Evolutionary conservation across 1,284 basidiomycete genomes (phyloP).

Genomic region (Albatrellus sp.): DNA sequence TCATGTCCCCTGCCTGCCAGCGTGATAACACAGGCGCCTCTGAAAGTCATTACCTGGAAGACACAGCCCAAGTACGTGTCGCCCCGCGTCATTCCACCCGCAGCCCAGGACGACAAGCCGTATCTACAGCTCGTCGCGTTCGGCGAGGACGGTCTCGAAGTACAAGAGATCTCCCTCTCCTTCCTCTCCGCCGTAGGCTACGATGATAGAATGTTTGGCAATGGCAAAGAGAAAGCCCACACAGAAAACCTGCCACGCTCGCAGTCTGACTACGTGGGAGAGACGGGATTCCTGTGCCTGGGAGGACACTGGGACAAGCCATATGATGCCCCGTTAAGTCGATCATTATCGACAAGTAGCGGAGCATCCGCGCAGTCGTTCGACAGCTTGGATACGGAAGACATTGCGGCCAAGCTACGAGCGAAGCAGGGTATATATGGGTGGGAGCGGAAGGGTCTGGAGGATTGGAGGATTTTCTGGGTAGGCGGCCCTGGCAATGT

Average conservation of each 20-base stretch:
- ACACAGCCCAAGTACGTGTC: constrained; percentile 40
- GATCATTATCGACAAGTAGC: constrained; percentile 30
- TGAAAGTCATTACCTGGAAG: constrained; percentile 46
- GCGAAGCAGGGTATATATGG: constrained; percentile 57
- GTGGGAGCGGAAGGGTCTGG: constrained; percentile 54
- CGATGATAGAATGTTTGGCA: too few relatives aligned
- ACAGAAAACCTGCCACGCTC: constrained; percentile 35
- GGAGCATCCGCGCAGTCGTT: constrained; percentile 20
- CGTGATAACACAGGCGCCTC: constrained; percentile 32
- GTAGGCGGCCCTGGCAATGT: constrained; percentile 41
- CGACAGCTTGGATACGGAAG: constrained; percentile 40
- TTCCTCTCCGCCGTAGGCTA: constrained; percentile 14
- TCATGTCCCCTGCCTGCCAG: constrained; percentile 53
- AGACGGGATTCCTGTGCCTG: constrained; percentile 44
- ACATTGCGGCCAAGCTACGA: constrained; percentile 29
- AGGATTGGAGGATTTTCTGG: constrained; percentile 73
- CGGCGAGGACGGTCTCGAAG: constrained; percentile 56
- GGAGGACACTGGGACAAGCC: constrained; percentile 65
- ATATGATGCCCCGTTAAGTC: constrained; percentile 25
- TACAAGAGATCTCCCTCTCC: constrained; percentile 44
- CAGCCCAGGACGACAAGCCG: constrained; percentile 21
- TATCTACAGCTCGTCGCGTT: constrained; percentile 58
- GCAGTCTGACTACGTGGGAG: constrained; percentile 50
- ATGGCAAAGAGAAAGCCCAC: constrained; percentile 36
- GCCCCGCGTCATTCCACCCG: constrained; percentile 33